These are phyloP conservation scores for Fragaria iinumae DNA, from an alignment of 306 rosid genomes.

Conservation along the genomic window DNA sequence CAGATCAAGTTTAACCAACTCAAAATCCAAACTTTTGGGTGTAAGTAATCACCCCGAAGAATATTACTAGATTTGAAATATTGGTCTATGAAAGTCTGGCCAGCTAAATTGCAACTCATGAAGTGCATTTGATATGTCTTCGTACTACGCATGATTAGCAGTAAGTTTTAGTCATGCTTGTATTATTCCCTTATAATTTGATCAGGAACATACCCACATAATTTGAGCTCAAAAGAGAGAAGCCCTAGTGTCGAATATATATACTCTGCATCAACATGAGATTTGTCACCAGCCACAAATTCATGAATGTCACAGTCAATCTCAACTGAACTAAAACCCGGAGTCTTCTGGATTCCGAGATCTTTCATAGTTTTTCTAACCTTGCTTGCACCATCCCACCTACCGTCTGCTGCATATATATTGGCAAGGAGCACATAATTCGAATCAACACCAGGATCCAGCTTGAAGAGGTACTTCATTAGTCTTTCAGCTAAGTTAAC, in stretches of 20 bases:
- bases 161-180: conserved; percentile 30
- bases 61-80: conserved; percentile 69
- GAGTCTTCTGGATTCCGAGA: conserved; percentile 66
- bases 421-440: conserved; percentile 83
- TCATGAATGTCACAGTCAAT: conserved; percentile 67
- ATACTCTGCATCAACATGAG: conserved; percentile 45
- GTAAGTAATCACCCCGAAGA: conserved; percentile 54
- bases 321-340: conserved; percentile 74
- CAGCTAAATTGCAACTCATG: conserved; percentile 36
- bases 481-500: conserved; percentile 70
- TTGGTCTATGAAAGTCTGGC: conserved; percentile 60
- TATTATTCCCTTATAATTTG: conserved; percentile 33
- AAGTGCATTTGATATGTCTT: neutral
- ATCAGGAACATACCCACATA: conserved; percentile 60
- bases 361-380: conserved; percentile 68
- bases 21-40: conserved; percentile 76
- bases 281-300: conserved; percentile 71
- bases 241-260: conserved; percentile 49
- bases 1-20: conserved; percentile 69
- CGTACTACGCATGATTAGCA: neutral
- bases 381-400: conserved; percentile 77
- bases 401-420: conserved; percentile 71
- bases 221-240: conserved; percentile 57
- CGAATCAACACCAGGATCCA: conserved; percentile 68
- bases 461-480: conserved; percentile 47